Conservation (phyloP, 768 basidiomycete genomes). For the Hortiboletus campestris region DNA sequence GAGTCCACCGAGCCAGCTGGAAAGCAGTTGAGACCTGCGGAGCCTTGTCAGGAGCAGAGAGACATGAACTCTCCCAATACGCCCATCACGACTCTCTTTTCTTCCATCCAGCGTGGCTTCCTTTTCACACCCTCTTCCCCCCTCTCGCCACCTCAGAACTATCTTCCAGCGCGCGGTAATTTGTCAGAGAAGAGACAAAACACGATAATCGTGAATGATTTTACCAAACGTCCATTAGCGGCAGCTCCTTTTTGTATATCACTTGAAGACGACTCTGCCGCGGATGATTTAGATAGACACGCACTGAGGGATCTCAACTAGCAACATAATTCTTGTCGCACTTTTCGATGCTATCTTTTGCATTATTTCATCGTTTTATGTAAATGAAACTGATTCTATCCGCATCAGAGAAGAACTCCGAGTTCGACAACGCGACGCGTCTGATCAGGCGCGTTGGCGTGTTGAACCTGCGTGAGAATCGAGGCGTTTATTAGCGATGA, state of each 20-base stretch:
- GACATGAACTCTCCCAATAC: slow-evolving; percentile 39
- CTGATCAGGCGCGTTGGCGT: slow-evolving; percentile 13
- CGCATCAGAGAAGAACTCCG: too few species aligned
- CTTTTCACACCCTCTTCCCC: slow-evolving; percentile 63
- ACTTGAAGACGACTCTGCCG: slow-evolving; percentile 6
- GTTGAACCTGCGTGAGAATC: slow-evolving; percentile 29
- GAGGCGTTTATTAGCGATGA: slow-evolving; percentile 8
- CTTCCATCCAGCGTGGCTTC: slow-evolving; percentile 66
- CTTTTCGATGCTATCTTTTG: slow-evolving; percentile 6
- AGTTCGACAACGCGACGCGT: slow-evolving; percentile 17
- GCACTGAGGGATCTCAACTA: slow-evolving; percentile 28
- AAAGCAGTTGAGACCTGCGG: neutral
- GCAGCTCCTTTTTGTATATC: slow-evolving; percentile 8
- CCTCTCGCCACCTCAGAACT: slow-evolving; percentile 55
- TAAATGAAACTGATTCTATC: neutral
- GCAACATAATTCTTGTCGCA: neutral
- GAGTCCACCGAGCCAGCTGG: neutral
- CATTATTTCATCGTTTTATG: neutral
- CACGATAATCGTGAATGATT: neutral
- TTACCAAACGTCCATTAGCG: neutral
- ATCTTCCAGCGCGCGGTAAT: slow-evolving; percentile 21
- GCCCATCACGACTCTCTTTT: slow-evolving; percentile 63
- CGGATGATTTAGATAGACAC: slow-evolving; percentile 21
- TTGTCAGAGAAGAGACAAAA: slow-evolving; percentile 9
- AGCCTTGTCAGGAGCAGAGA: neutral